Conservation (phyloP, 108 stramenopile genomes). For the Skeletonema costatum region DNA sequence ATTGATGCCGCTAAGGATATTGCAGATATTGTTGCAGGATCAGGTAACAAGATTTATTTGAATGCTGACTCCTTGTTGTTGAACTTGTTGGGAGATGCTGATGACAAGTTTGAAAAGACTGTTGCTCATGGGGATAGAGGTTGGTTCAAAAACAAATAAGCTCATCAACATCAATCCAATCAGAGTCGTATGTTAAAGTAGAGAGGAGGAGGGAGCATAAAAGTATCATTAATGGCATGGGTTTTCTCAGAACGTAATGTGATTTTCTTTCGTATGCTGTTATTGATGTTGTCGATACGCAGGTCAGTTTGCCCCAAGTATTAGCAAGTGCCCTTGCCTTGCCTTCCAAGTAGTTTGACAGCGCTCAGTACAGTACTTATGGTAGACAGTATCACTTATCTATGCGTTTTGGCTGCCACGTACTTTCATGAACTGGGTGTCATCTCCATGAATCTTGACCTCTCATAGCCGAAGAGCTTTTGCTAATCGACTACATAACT, state of each 20-base stretch:
- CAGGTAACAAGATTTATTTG: slow-evolving; percentile 96
- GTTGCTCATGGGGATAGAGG: slow-evolving; percentile 46
- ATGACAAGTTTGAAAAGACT: slow-evolving; percentile 85
- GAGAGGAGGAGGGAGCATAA: not conserved
- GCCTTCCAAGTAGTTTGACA: too few species aligned
- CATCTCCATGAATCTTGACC: too few species aligned
- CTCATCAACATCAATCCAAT: not conserved
- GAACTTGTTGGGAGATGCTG: slow-evolving; percentile 91
- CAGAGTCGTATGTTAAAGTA: not conserved
- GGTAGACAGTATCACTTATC: too few species aligned
- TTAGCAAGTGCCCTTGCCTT: too few species aligned
- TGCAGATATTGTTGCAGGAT: slow-evolving; percentile 89
- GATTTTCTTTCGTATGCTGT: not conserved
- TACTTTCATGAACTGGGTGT: too few species aligned
- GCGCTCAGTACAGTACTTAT: too few species aligned
- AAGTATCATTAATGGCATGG: not conserved
- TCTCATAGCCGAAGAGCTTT: too few species aligned
- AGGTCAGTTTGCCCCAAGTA: too few species aligned
- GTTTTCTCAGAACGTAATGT: not conserved
- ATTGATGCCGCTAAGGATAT: slow-evolving; percentile 99
- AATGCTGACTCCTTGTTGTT: slow-evolving; percentile 96
- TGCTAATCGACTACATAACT: not conserved
- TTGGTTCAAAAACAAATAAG: slow-evolving; percentile 21
- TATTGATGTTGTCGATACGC: too few species aligned
- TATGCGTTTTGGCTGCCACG: too few species aligned